Conservation (phyloP, 2,329 filamentous ascomycete genomes). For the Escovopsis sp. region DNA sequence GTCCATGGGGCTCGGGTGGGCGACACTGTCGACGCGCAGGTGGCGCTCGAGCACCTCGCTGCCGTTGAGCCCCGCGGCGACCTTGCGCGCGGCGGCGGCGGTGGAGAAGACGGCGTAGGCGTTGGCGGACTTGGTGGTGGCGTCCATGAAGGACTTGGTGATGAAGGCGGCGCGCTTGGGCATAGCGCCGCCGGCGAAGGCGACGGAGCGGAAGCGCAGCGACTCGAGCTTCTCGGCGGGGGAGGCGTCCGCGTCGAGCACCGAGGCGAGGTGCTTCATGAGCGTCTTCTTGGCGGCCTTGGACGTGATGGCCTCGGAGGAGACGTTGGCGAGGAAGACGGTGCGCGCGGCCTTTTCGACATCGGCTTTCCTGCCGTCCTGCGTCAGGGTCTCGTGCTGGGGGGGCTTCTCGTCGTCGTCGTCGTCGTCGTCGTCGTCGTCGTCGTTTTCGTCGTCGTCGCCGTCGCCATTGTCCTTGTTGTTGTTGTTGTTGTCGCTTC, state of each 20-base stretch:
- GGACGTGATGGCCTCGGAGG: conserved; percentile 64
- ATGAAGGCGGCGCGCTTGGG: conserved; percentile 93
- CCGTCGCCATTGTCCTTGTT: conserved; percentile 29
- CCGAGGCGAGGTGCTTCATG: conserved; percentile 62
- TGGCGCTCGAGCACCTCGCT: conserved; percentile 73
- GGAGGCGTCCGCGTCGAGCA: conserved; percentile 41
- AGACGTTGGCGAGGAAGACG: conserved; percentile 86
- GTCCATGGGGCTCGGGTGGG: conserved; percentile 70
- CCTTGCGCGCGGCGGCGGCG: conserved; percentile 57
- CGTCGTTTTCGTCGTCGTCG: conserved; percentile 9
- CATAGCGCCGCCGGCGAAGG: conserved; percentile 60
- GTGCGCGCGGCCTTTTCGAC: conserved; percentile 79
- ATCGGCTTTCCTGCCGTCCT: conserved; percentile 42
- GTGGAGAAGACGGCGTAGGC: conserved; percentile 86
- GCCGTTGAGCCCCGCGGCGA: conserved; percentile 67
- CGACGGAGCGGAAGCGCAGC: conserved; percentile 83
- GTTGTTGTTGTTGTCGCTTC: conserved; percentile 20
- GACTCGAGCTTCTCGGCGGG: conserved; percentile 66
- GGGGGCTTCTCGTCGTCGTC: conserved; percentile 26
- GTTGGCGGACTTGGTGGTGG: conserved; percentile 85
- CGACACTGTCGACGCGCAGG: conserved; percentile 78
- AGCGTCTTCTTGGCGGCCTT: conserved; percentile 69
- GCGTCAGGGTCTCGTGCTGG: conserved; percentile 43
- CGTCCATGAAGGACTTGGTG: conserved; percentile 76
- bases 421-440: conserved; percentile 29